These are phyloP conservation scores for Aureobasidium sp. DNA, from an alignment of 2,329 filamentous ascomycete genomes.

Conservation along the genomic window DNA sequence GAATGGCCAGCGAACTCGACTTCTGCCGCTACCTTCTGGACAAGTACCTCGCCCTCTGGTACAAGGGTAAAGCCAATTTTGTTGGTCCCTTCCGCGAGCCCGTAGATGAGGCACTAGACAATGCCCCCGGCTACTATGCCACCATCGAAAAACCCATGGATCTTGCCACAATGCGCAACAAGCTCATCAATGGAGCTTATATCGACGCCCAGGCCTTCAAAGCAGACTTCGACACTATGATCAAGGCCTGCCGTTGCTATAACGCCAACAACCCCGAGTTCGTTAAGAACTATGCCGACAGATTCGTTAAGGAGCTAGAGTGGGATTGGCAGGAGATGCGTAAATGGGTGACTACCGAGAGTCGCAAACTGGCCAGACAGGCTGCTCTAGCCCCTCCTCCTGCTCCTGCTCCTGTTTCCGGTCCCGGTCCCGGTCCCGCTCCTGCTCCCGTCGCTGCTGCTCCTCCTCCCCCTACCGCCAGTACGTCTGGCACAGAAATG, in stretches of 20 bases:
- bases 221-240: neutral
- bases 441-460: neutral
- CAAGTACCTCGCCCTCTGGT: neutral
- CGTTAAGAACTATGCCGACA: neutral
- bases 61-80: neutral
- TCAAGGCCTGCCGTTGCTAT: neutral
- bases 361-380: neutral
- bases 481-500: neutral
- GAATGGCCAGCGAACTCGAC: neutral
- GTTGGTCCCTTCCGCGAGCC: neutral
- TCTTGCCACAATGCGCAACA: neutral
- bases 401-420: too few species aligned
- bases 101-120: neutral
- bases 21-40: neutral
- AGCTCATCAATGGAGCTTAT: neutral
- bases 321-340: neutral
- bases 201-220: neutral
- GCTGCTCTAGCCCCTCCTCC: neutral
- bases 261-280: neutral
- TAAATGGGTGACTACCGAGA: neutral
- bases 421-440: neutral
- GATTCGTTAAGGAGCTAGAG: neutral
- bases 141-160: neutral
- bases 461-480: neutral
- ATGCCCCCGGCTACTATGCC: neutral